Evolutionary conservation across 257 asterid species (phyloP), one percentile per base, ranked within the genome.

Genomic region (Phtheirospermum japonicum): DNA sequence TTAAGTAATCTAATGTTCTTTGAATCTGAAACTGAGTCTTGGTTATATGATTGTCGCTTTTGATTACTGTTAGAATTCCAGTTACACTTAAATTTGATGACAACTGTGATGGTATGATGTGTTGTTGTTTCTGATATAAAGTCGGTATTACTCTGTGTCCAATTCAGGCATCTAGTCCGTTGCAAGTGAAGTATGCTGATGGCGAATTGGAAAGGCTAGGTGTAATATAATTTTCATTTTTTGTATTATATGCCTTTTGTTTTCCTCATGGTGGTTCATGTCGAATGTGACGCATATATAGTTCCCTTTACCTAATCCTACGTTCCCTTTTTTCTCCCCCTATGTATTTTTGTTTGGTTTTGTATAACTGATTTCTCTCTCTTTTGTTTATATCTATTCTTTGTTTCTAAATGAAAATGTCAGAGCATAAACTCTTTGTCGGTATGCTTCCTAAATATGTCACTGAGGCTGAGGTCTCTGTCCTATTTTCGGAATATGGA

Each of bases 151-250:
- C 19, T 71, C 66, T 77, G 17, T 74, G 37, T 75, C 71, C 70
- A 64, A 79, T 83, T 59, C 94, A 92, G 99, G 99, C 94, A 69
- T 87, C 99, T 64, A 82, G 91, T 73, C 99, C 94, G 52, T 73
- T 93, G 85, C 97, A 93, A 89, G 95, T 93, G 78, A 93, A 83
- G 88, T 93, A 93, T 70, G 99, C 99, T 28, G 99, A 93, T 78
- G 99, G 99, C 71, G 99, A 93, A 72, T 80, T 93, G 92, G 99
- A 93, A 82, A 82, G 97, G 77, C 95, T 93, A 85, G 99, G 99
- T 93, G 65, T 66, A 46, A 34, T 75, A 65, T 65, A 45, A 43
- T 70, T 62, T 49, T 54, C 64, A 48, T 16, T 48, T 62, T 12
- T 30, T n/a, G n/a, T 54, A 56, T 45, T 36, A 57, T 37, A 20